Base-by-base conservation (phyloP, 306 rosid species). In the Cucumis cinereus region DNA sequence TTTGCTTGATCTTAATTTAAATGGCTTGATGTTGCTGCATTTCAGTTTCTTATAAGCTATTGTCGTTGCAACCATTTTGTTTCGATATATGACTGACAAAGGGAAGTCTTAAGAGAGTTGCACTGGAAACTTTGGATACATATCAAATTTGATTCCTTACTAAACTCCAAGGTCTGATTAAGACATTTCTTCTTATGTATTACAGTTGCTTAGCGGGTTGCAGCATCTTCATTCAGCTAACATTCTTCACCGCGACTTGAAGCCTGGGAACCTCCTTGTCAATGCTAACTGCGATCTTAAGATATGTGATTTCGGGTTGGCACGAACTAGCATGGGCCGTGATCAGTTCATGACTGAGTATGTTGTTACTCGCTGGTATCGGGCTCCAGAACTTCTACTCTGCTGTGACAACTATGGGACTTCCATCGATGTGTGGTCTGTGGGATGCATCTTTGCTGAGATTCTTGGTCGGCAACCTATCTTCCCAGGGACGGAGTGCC, bases 331-430 rank as follows among this genome's bases (percentile, higher is more conserved):
- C 74, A 79, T 87, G 75, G 88, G 84, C 11, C 82, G 58, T 53
- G 92, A 83, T 13, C 88, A 91, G 82, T 90, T 87, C 81, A 90
- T 93, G 97, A 93, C 96, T 24, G 97, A 91, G 82, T 91, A 93
- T 82, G 97, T 93, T 62, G 97, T 91, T 78, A 88, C 98, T 30
- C 93, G 97, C 28, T 91, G 97, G 97, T 90, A 93, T 59, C 96
- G 98, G 8, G 97, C 98, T 9, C 98, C 97, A 0, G 98, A 93
- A 87, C 90, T 93, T 60, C 89, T 93, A 10, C 71, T 93, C 53
- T 73, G 90, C 75, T 89, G 93, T 77, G 91, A 89, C 84, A 88
- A 83, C 81, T 93, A 93, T 28, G 98, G 98, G 78, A 85, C 93
- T 54, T 91, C 96, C 56, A 91, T 93, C 17, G 97, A 91, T n/a